Percentiles rank a stretch among this genome's conserved stretches.
Evolutionary conservation across 805 yeast species (phyloP).

Genomic region (Zygotorulaspora chibaensis): DNA sequence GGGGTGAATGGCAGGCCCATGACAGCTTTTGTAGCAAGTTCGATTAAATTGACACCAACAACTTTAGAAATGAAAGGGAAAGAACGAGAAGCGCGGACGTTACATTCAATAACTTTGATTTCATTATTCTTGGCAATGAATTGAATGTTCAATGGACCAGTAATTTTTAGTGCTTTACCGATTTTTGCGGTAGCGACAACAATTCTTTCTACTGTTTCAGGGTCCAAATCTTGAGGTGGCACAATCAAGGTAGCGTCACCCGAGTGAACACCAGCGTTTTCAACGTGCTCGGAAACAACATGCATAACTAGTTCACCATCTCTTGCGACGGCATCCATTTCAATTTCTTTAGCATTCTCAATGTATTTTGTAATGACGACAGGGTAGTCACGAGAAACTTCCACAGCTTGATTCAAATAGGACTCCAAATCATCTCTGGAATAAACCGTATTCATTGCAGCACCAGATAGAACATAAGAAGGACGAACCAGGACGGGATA

Average conservation of each 20-base stretch:
- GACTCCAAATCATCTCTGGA: slow-evolving; percentile 82
- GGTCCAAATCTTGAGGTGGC: slow-evolving; percentile 93
- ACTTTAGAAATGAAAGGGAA: slow-evolving; percentile 98
- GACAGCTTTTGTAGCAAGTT: slow-evolving; percentile 94
- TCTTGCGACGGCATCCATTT: slow-evolving; percentile 97
- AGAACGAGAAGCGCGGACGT: slow-evolving; percentile 98
- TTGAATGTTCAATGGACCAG: slow-evolving; percentile 97
- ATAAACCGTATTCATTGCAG: slow-evolving; percentile 97
- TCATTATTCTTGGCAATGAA: slow-evolving; percentile 93
- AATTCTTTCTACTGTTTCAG: slow-evolving; percentile 85
- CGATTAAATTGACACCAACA: slow-evolving; percentile 92
- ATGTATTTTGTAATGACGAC: slow-evolving; percentile 96
- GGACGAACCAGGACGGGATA: slow-evolving; percentile 98
- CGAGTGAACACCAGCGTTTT: slow-evolving; percentile 98
- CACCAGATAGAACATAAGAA: slow-evolving; percentile 94
- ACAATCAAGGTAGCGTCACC: slow-evolving; percentile 98
- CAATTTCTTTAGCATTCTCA: slow-evolving; percentile 95
- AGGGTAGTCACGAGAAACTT: slow-evolving; percentile 96
- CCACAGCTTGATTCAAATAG: slow-evolving; percentile 89
- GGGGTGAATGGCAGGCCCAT: slow-evolving; percentile 84
- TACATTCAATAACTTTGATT: slow-evolving; percentile 97
- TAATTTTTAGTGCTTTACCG: slow-evolving; percentile 88
- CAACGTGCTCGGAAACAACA: slow-evolving; percentile 97
- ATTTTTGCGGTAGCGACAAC: slow-evolving; percentile 95
- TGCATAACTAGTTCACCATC: slow-evolving; percentile 95